Evolutionary conservation across 192 early-diverging fungal genomes (phyloP).

Genomic region (Coemansia asiatica): DNA sequence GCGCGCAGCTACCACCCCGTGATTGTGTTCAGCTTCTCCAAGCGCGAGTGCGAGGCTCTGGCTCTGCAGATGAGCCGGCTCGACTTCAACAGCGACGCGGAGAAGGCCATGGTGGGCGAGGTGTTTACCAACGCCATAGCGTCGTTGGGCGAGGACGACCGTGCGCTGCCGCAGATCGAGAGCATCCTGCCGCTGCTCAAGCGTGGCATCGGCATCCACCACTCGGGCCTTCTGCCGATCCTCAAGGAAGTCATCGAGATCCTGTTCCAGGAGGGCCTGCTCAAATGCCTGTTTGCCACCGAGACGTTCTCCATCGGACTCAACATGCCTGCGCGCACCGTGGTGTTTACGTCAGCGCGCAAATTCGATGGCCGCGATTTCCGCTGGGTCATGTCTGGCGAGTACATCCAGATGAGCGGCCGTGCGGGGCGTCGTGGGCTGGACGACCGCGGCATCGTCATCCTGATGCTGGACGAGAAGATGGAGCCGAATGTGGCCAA

Average conservation of each 20-base stretch:
- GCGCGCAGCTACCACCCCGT: conserved; percentile 95
- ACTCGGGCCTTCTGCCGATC: conserved; percentile 92
- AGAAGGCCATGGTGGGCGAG: conserved; percentile 77
- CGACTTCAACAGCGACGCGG: conserved; percentile 85
- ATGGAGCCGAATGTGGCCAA: conserved; percentile 92
- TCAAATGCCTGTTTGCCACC: conserved; percentile 98
- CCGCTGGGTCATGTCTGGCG: conserved; percentile 85
- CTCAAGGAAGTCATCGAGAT: conserved; percentile 97
- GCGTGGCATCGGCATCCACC: conserved; percentile 96
- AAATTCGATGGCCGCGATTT: conserved; percentile 91
- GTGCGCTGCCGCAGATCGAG: conserved; percentile 86
- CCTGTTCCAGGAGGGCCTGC: conserved; percentile 93
- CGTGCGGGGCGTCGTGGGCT: conserved; percentile 95
- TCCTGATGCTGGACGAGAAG: conserved; percentile 95
- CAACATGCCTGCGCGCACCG: conserved; percentile 99
- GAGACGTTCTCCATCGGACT: conserved; percentile 99
- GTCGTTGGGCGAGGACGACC: conserved; percentile 85
- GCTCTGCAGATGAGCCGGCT: conserved; percentile 89
- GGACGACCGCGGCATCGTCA: conserved; percentile 96
- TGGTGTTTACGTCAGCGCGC: conserved; percentile 89
- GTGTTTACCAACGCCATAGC: conserved; percentile 88
- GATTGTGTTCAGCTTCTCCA: conserved; percentile 95
- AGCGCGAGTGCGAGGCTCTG: conserved; percentile 88
- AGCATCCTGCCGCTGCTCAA: conserved; percentile 87
- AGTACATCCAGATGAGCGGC: conserved; percentile 99